A percentile compares a stretch with the other conserved stretches of the same genome.
phyloP scores from a whole-genome alignment of 108 stramenopile genomes.

The Chaetoceros tenuissimus region DNA sequence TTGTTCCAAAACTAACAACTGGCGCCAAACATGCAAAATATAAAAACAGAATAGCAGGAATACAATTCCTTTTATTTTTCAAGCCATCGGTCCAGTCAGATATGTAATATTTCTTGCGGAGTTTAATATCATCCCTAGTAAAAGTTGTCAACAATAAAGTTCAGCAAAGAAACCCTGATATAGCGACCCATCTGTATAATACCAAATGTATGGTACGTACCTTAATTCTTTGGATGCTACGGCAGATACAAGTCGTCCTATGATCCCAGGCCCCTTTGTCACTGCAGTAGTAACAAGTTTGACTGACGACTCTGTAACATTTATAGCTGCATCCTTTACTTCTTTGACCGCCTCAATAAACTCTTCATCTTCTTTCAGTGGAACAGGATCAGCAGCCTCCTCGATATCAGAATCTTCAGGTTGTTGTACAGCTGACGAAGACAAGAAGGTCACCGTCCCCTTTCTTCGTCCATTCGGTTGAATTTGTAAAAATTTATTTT shows the following conservation, averaged over 20 bases:
- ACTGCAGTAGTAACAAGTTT: conserved; percentile 21
- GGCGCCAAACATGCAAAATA: conserved; percentile 95
- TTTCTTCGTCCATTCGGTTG: no score
- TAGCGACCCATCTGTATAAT: neutral
- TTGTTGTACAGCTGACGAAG: no score
- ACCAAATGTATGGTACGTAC: conserved; percentile 7
- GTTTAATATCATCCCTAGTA: conserved; percentile 38
- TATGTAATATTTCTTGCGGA: conserved; percentile 36
- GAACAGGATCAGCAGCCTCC: neutral
- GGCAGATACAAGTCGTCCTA: conserved; percentile 12
- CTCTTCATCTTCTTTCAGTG: conserved; percentile 23
- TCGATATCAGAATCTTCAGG: conserved; percentile 1
- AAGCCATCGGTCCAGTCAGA: conserved; percentile 77
- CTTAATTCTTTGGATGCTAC: conserved; percentile 17
- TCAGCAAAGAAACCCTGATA: neutral
- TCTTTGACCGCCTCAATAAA: conserved; percentile 29
- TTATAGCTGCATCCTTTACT: conserved; percentile 30
- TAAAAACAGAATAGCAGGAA: conserved; percentile 85
- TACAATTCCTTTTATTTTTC: conserved; percentile 51
- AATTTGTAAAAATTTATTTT: no score
- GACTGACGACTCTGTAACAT: conserved; percentile 18
- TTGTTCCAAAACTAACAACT: conserved; percentile 90
- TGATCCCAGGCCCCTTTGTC: conserved; percentile 17
- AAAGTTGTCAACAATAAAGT: conserved; percentile 2
- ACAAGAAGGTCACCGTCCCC: no score